Percentiles rank a stretch among this genome's conserved stretches.
Evolutionary conservation across 2,329 filamentous ascomycete genomes (phyloP).

Genomic region (Beauveria caledonica): DNA sequence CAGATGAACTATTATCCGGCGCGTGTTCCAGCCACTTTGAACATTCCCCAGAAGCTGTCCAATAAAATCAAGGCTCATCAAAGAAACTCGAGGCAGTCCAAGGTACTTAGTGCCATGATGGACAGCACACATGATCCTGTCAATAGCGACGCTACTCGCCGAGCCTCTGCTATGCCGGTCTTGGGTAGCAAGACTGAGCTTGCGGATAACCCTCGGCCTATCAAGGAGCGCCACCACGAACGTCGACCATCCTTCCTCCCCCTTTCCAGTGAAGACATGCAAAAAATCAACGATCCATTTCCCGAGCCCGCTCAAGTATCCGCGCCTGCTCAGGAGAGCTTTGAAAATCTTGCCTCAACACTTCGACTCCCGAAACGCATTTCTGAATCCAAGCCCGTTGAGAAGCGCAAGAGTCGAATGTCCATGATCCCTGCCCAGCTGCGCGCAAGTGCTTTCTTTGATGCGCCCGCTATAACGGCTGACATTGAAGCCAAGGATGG

Average conservation of each 20-base stretch:
- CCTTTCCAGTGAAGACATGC: slow-evolving; percentile 6
- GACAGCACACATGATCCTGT: slow-evolving; percentile 16
- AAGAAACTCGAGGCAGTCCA: slow-evolving; percentile 63
- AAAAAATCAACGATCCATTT: neutral
- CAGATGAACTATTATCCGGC: slow-evolving; percentile 94
- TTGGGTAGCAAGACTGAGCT: slow-evolving; percentile 13
- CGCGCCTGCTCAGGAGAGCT: slow-evolving; percentile 3
- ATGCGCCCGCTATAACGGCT: slow-evolving; percentile 49
- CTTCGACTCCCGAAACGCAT: slow-evolving; percentile 27
- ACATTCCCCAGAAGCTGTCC: slow-evolving; percentile 80
- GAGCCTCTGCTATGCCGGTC: slow-evolving; percentile 18
- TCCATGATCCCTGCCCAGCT: slow-evolving; percentile 65
- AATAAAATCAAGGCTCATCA: slow-evolving; percentile 57
- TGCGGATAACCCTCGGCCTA: slow-evolving; percentile 26
- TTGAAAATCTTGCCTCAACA: slow-evolving; percentile 13
- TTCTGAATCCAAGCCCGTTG: slow-evolving; percentile 21
- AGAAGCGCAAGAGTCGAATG: slow-evolving; percentile 26
- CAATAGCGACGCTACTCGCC: slow-evolving; percentile 9
- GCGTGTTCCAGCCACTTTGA: slow-evolving; percentile 87
- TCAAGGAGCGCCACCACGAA: slow-evolving; percentile 33
- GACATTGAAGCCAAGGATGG: slow-evolving; percentile 58
- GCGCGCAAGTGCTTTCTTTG: slow-evolving; percentile 86
- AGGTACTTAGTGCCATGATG: slow-evolving; percentile 57
- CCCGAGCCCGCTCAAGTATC: neutral
- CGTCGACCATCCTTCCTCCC: slow-evolving; percentile 11